Percentiles rank a stretch among this genome's conserved stretches.
Conservation (phyloP, 1,284 basidiomycete species). For the Thecaphora thlaspeos region DNA sequence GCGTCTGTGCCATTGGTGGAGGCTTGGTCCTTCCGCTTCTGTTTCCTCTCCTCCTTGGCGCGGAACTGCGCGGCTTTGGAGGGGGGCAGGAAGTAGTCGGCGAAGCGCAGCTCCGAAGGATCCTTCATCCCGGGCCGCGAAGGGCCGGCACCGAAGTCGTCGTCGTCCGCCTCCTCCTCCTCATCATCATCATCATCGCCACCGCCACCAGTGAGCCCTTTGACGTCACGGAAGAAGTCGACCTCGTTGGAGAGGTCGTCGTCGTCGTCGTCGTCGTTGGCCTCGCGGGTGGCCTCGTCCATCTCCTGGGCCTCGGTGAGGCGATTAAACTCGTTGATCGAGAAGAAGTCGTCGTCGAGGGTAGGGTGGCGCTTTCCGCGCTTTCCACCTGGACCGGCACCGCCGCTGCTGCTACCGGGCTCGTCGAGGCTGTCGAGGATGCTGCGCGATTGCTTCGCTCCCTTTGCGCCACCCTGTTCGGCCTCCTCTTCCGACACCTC, state of each 20-base stretch:
- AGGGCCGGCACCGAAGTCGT: conserved; percentile 22
- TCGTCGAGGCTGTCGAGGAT: conserved; percentile 42
- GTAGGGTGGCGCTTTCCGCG: conserved; percentile 62
- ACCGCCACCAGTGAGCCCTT: conserved; percentile 21
- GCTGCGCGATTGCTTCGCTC: conserved; percentile 62
- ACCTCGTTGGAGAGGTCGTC: conserved; percentile 62
- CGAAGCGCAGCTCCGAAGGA: conserved; percentile 58
- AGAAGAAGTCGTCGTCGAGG: conserved; percentile 93
- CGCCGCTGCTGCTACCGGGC: conserved; percentile 13
- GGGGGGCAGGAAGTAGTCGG: conserved; percentile 65
- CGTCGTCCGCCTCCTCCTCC: conserved; percentile 39
- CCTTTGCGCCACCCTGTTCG: conserved; percentile 53
- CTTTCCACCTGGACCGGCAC: neutral
- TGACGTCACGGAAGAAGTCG: conserved; percentile 45
- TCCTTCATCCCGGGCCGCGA: conserved; percentile 12
- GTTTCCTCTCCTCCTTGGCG: conserved; percentile 45
- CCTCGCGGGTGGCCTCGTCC: conserved; percentile 64
- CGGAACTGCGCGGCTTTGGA: conserved; percentile 29
- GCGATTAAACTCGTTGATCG: conserved; percentile 82
- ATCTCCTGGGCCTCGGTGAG: conserved; percentile 75
- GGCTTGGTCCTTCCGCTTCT: too few relatives aligned
- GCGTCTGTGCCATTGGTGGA: too few relatives aligned
- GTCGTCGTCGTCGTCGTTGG: conserved; percentile 60
- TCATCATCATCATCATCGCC: conserved; percentile 23
- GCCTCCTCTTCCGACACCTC: conserved; percentile 16